Percentiles rank a stretch among this genome's conserved stretches.
Evolutionary conservation across 2,329 filamentous ascomycete genomes (phyloP).

Genomic region (Colletotrichum lupini): DNA sequence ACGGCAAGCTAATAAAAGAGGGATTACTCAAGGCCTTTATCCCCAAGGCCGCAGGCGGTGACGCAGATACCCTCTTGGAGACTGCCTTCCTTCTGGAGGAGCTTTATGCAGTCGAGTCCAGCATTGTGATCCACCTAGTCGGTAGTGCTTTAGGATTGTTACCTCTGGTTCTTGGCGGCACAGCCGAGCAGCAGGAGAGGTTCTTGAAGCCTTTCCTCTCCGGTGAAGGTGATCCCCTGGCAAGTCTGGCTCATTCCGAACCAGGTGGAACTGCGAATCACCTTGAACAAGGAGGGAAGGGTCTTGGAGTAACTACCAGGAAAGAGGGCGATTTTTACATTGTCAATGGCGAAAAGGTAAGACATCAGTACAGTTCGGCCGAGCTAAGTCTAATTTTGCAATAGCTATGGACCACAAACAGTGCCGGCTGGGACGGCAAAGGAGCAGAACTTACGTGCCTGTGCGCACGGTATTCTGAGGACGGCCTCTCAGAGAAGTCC

Average conservation of each 20-base stretch:
- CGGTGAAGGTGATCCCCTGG: constrained; percentile 57
- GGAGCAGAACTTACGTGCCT: constrained; percentile 64
- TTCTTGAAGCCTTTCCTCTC: constrained; percentile 61
- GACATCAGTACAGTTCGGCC: no score
- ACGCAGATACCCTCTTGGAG: no score
- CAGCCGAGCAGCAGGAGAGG: background rate
- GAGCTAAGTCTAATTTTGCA: no score
- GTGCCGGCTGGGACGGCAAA: constrained; percentile 62
- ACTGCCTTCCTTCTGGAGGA: no score
- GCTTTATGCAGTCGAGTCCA: no score
- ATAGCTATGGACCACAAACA: constrained; percentile 61
- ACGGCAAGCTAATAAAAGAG: no score
- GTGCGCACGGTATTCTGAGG: constrained; percentile 54
- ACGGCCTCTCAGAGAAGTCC: constrained; percentile 35
- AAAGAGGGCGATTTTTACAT: constrained; percentile 62
- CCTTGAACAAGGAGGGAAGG: constrained; percentile 58
- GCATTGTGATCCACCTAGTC: no score
- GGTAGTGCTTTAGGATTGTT: no score
- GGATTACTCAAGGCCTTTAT: no score
- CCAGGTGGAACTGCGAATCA: constrained; percentile 64
- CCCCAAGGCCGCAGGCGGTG: no score
- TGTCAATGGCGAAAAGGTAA: constrained; percentile 64
- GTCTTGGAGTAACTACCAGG: constrained; percentile 60
- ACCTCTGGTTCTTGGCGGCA: no score
- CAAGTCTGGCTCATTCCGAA: constrained; percentile 63